These are phyloP conservation scores for Skeletonema potamos DNA, from an alignment of 108 stramenopile genomes.

Conservation along the genomic window DNA sequence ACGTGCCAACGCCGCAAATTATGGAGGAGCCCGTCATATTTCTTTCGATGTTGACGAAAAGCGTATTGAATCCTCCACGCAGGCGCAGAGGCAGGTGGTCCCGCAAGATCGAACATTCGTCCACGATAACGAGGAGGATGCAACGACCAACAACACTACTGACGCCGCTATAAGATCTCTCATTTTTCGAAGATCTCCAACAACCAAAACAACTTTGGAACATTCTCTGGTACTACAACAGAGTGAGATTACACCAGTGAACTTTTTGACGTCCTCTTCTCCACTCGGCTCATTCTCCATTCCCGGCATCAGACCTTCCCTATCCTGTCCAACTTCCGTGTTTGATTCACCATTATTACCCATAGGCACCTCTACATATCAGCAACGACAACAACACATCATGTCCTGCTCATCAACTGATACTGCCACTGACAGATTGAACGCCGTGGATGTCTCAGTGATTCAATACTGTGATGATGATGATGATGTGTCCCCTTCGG, in stretches of 20 bases:
- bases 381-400: neutral
- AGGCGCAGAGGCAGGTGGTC: neutral
- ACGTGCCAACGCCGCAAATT: neutral
- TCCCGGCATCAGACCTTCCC: neutral
- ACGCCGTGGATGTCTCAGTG: neutral
- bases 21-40: neutral
- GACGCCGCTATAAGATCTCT: neutral
- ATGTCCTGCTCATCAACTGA: neutral
- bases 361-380: neutral
- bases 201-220: neutral
- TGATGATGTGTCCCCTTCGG: neutral
- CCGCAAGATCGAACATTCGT: neutral
- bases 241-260: neutral
- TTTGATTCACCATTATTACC: constrained; percentile 5
- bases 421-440: neutral
- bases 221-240: neutral
- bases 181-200: constrained; percentile 1
- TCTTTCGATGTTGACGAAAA: neutral
- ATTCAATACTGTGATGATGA: neutral
- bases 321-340: neutral
- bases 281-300: neutral
- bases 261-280: neutral
- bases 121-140: neutral
- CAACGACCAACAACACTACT: neutral
- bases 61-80: neutral